Evolutionary conservation across 257 asterid genomes (phyloP).

Genomic region (Forsythia suspensa): DNA sequence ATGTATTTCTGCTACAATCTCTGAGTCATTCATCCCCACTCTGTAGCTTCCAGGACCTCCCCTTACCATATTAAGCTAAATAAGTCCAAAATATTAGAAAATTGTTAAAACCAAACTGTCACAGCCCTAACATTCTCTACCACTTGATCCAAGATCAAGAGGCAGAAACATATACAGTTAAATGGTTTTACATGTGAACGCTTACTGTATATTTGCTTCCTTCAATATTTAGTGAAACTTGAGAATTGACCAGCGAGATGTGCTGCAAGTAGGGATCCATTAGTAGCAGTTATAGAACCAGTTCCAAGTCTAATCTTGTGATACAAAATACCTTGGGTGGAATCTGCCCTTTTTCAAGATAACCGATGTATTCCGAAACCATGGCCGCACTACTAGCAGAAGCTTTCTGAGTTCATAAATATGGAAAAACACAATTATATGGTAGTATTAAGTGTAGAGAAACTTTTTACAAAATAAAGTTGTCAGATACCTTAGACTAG

Average conservation of each 20-base stretch:
- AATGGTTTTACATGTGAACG: constrained; percentile 17
- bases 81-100: constrained; percentile 13
- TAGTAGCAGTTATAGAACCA: constrained; percentile 24
- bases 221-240: constrained; percentile 93
- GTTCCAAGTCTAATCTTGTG: constrained; percentile 17
- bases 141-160: not conserved
- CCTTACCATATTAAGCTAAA: constrained; percentile 68
- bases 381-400: constrained; percentile 94
- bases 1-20: constrained; percentile 96
- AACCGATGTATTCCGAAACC: constrained; percentile 97
- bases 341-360: constrained; percentile 98
- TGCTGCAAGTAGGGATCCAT: constrained; percentile 67
- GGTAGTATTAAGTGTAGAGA: not conserved
- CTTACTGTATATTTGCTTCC: constrained; percentile 99
- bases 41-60: constrained; percentile 97
- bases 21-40: constrained; percentile 77
- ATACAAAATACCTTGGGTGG: constrained; percentile 82
- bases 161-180: constrained; percentile 13
- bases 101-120: constrained; percentile 2
- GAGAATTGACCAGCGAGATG: constrained; percentile 91
- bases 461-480: constrained; percentile 3
- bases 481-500: constrained; percentile 17
- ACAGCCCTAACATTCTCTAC: not conserved
- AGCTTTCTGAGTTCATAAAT: constrained; percentile 76
- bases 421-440: not conserved